A percentile compares a stretch with the other conserved stretches of the same genome.
Conservation (phyloP, 148 eudicot species). For the Rhododendron simsii region DNA sequence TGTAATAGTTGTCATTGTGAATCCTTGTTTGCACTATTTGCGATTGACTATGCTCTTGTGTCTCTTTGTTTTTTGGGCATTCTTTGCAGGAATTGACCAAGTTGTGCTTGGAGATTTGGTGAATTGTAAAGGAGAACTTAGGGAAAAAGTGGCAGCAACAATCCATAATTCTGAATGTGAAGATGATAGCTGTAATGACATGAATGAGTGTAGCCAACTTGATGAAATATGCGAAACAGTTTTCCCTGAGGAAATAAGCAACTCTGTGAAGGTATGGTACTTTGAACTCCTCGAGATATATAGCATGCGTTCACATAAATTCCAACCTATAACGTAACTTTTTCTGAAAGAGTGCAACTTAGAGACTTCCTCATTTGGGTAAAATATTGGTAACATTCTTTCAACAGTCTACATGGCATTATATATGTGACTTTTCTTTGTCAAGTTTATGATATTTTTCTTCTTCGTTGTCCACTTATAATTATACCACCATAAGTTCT, state of each 20-base stretch:
- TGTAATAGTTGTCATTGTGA: not conserved
- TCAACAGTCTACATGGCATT: not conserved
- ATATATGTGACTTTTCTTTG: not conserved
- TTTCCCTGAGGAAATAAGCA: conserved; percentile 44
- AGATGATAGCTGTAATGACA: conserved; percentile 35
- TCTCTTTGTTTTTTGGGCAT: not conserved
- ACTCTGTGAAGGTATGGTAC: conserved; percentile 63
- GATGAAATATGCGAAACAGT: conserved; percentile 56
- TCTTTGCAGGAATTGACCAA: conserved; percentile 55
- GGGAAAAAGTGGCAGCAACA: conserved; percentile 26
- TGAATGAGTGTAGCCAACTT: conserved; percentile 33
- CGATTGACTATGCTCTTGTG: not conserved
- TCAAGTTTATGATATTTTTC: not conserved
- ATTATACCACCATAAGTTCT: not conserved
- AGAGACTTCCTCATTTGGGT: not conserved
- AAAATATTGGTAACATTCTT: not conserved
- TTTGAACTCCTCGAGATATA: conserved; percentile 2
- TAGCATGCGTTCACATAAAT: not conserved
- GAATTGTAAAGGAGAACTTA: conserved; percentile 52
- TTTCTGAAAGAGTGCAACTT: not conserved
- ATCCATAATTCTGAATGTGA: conserved; percentile 30
- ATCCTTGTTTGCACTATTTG: not conserved
- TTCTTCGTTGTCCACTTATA: not conserved
- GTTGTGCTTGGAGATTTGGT: conserved; percentile 93
- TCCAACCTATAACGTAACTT: not conserved